Percentiles rank a stretch among this genome's conserved stretches.
Evolutionary conservation across 2,329 filamentous ascomycete genomes (phyloP).

Genomic region (Coniochaeta ligniaria): DNA sequence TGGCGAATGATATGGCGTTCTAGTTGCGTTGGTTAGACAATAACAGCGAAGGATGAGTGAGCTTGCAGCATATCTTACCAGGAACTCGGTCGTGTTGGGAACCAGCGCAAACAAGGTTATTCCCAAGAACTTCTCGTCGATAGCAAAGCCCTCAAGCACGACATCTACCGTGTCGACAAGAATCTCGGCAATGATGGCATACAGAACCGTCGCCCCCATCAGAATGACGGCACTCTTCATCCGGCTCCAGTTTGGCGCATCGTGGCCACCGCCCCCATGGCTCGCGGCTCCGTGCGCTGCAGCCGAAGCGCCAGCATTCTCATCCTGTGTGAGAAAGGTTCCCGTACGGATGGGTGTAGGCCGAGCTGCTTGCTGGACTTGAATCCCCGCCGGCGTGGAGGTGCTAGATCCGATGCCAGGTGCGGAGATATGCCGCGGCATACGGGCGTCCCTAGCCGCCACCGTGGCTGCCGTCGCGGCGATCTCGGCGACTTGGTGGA

Average conservation of each 20-base stretch:
- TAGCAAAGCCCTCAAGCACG: constrained; percentile 81
- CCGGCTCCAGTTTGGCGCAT: constrained; percentile 97
- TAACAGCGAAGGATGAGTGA: background rate
- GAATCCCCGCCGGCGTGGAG: background rate
- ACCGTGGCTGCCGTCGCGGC: constrained; percentile 85
- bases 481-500: constrained; percentile 86
- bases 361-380: constrained; percentile 11
- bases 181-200: constrained; percentile 96
- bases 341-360: constrained; percentile 25
- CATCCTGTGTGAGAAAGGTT: constrained; percentile 38
- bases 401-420: constrained; percentile 2
- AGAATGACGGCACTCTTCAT: constrained; percentile 86
- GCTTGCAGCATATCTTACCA: constrained; percentile 50
- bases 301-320: constrained; percentile 21
- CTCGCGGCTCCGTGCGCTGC: constrained; percentile 30
- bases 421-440: constrained; percentile 7
- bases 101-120: constrained; percentile 96
- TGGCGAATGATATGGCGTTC: constrained; percentile 98
- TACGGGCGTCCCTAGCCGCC: constrained; percentile 66
- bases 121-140: constrained; percentile 95
- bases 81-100: constrained; percentile 94
- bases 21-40: constrained; percentile 22
- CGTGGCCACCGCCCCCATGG: constrained; percentile 78
- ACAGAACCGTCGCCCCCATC: constrained; percentile 80
- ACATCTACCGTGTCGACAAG: constrained; percentile 95